Conservation (phyloP, 139 green algal genomes). For the Nannochloris sp. region DNA sequence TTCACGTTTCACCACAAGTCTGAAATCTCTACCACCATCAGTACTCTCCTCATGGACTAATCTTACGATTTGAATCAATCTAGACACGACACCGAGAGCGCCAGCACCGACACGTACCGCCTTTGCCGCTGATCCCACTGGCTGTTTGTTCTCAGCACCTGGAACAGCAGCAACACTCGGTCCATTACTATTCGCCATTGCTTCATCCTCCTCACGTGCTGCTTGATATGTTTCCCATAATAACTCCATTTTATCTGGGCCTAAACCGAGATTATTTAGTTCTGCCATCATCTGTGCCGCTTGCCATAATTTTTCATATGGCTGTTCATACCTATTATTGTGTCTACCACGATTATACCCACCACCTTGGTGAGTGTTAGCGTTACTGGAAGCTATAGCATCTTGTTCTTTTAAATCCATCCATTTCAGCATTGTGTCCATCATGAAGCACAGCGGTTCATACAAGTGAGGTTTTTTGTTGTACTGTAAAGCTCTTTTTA, state of each 20-base stretch:
- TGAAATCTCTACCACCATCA: slow-evolving; percentile 44
- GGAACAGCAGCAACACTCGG: neutral
- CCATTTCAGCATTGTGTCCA: slow-evolving; percentile 26
- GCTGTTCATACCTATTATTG: neutral
- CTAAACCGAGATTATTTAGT: slow-evolving; percentile 26
- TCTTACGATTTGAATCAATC: slow-evolving; percentile 55
- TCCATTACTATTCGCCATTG: slow-evolving; percentile 15
- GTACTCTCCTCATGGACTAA: slow-evolving; percentile 53
- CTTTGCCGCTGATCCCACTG: neutral
- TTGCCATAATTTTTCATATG: slow-evolving; percentile 1
- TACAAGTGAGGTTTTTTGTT: slow-evolving; percentile 41
- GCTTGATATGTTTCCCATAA: slow-evolving; percentile 37
- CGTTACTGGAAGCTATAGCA: neutral
- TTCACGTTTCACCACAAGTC: slow-evolving; percentile 47
- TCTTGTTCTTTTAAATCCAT: slow-evolving; percentile 14
- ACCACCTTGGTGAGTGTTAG: neutral
- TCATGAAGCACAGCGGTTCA: slow-evolving; percentile 21
- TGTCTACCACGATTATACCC: neutral
- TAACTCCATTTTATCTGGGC: slow-evolving; percentile 12
- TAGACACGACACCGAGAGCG: slow-evolving; percentile 50
- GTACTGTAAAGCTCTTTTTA: slow-evolving; percentile 16
- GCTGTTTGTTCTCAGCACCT: neutral
- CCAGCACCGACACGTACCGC: slow-evolving; percentile 11
- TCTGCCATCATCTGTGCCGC: slow-evolving; percentile 24
- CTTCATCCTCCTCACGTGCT: slow-evolving; percentile 36